Evolutionary conservation across 1,139 yeast genomes (phyloP), one percentile per base, ranked within the genome.

Genomic region (Pichia sp.): DNA sequence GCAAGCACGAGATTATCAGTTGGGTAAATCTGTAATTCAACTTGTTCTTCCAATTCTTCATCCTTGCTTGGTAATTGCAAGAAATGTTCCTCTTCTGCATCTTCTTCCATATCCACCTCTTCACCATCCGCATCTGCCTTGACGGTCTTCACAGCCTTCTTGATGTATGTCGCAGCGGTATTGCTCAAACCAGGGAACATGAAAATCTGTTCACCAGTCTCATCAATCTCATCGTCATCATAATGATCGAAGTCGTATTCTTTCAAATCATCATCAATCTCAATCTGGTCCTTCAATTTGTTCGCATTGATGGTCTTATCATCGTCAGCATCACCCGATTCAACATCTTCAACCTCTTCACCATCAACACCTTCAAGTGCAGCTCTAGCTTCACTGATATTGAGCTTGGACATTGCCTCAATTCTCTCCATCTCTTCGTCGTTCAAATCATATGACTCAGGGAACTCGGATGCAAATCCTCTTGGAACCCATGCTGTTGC

Each of bases 401-500:
- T 87, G 51, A 88, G 66, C 44, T 81, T 74, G 30, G 97, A 95
- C 74, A 91, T 72, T 46, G 79, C 77, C 44, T 80, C 76, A 55
- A 91, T 87, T 62, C 96, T 74, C 42, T 77, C 93, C 85, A 91
- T 80, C 61, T 91, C 99, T 41, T 74, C 93, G 46, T 91, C 97
- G 51, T 87, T 78, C 41, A 91, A 65, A 49, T 85, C 95, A 54
- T 86, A 87, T 55, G 83, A 75, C 50, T 77, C 85, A 5, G 98
- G 98, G 55, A 81, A 84, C 58, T 88, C 96, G 27, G 94, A 74
- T 21, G 98, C 94, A 58, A 72, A 83, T 10, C 99, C 99, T 53
- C 96, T 74, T 33, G 97, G 97, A 23, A 91, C 96, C 97, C 98
- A 91, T 35, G 81, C 66, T 34, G 93, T 80, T 22, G 96, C 82